phyloP scores from a whole-genome alignment of 257 asterid species.

The Solanum bulbocastanum region DNA sequence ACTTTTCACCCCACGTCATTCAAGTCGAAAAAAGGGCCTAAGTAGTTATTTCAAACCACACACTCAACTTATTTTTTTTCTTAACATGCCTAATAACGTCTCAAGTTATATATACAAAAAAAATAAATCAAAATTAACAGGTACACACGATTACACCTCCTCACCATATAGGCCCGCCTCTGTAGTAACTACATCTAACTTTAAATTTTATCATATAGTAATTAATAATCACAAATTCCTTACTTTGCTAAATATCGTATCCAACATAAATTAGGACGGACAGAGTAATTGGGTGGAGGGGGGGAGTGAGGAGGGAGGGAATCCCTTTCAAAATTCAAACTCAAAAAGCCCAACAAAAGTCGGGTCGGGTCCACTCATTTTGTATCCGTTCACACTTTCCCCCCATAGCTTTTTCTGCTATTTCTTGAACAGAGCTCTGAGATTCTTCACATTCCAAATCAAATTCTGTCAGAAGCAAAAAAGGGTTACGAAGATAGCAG shows the following conservation, averaged over 20 bases:
- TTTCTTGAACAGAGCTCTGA: neutral
- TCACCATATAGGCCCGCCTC: neutral
- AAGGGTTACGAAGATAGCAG: neutral
- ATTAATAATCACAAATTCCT: no score
- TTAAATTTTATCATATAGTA: no score
- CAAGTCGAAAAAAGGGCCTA: no score
- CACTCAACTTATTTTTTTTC: no score
- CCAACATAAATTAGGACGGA: neutral
- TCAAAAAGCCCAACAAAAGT: neutral
- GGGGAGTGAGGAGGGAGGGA: neutral
- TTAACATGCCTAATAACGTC: no score
- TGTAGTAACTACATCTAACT: no score
- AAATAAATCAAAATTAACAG: no score
- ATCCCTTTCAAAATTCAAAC: conserved; percentile 4
- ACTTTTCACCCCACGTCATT: no score
- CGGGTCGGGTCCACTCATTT: neutral
- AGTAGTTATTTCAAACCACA: no score
- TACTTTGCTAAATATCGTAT: neutral
- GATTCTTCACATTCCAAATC: neutral
- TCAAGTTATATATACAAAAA: no score
- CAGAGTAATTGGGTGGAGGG: neutral
- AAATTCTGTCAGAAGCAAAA: neutral
- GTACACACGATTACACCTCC: neutral
- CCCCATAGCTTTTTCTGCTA: neutral
- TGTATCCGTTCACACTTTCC: neutral